Evolutionary conservation across 2,329 filamentous ascomycete genomes (phyloP).

Genomic region (Trichophyton simii): DNA sequence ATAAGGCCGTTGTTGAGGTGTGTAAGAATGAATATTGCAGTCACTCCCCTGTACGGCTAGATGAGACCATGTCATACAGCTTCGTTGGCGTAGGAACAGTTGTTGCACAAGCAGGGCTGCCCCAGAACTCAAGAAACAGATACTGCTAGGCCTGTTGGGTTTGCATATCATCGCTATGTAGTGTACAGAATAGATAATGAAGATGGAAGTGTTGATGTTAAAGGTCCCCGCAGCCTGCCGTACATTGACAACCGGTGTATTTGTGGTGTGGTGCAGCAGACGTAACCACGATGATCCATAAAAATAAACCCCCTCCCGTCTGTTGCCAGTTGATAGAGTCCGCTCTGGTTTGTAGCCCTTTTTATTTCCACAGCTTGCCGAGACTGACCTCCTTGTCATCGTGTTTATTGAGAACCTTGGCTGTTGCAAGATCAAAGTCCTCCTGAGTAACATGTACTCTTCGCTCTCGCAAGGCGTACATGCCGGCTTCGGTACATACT

Average conservation of each 20-base stretch:
- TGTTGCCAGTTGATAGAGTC: neutral
- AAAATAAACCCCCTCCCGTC: neutral
- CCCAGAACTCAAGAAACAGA: neutral
- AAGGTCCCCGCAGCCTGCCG: neutral
- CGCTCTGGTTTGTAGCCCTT: neutral
- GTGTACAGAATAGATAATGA: neutral
- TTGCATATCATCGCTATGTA: constrained; percentile 3
- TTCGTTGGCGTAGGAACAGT: neutral
- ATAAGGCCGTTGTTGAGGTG: neutral
- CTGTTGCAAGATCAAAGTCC: constrained; percentile 95
- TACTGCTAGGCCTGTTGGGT: neutral
- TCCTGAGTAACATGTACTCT: constrained; percentile 97
- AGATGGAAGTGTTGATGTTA: neutral
- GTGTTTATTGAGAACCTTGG: constrained; percentile 99
- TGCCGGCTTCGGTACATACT: constrained; percentile 95
- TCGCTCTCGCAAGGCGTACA: constrained; percentile 91
- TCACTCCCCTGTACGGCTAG: neutral
- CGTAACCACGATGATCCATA: neutral
- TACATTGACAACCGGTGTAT: neutral
- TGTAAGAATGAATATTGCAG: neutral
- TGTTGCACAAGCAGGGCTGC: neutral
- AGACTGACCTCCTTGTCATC: constrained; percentile 94
- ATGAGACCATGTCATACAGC: neutral
- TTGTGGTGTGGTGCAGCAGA: neutral
- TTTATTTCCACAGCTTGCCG: constrained; percentile 70